Conservation (phyloP, 805 yeast genomes). For the Novakomyces olei region DNA sequence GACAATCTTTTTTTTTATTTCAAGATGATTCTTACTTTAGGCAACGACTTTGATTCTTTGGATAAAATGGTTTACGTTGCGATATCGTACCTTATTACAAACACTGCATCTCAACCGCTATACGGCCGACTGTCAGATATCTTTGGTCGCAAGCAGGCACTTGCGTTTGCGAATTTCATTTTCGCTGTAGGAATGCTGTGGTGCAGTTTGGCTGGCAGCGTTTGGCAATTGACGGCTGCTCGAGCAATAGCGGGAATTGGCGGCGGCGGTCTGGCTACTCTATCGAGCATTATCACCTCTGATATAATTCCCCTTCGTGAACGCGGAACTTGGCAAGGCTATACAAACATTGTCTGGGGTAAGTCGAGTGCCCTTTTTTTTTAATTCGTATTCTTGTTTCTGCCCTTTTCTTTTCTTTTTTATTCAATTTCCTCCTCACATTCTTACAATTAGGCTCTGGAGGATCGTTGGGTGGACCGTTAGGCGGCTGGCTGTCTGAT, state of each 20-base stretch:
- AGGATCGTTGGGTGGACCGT: conserved; percentile 42
- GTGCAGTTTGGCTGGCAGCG: conserved; percentile 20
- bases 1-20: no score
- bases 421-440: no score
- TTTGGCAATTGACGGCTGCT: conserved; percentile 7
- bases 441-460: no score
- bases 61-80: conserved; percentile 50
- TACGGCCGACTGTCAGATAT: conserved; percentile 55
- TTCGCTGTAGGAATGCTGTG: conserved; percentile 28
- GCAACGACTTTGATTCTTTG: conserved; percentile 33
- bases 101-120: conserved; percentile 55
- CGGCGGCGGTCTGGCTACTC: conserved; percentile 68
- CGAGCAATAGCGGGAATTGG: conserved; percentile 71
- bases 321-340: conserved; percentile 66
- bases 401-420: no score
- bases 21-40: conserved; percentile 17
- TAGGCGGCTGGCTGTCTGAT: conserved; percentile 36
- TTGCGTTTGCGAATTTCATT: conserved; percentile 22
- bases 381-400: conserved; percentile 40
- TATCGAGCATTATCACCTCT: conserved; percentile 52
- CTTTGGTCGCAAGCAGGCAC: conserved; percentile 20
- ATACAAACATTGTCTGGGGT: conserved; percentile 56
- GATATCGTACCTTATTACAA: conserved; percentile 45
- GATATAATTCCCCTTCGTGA: conserved; percentile 55
- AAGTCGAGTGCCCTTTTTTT: conserved; percentile 56